A percentile compares a stretch with the other conserved stretches of the same genome.
These are phyloP conservation scores for Penicillium angulare DNA, from an alignment of 495 filamentous ascomycete genomes.

Conservation along the genomic window DNA sequence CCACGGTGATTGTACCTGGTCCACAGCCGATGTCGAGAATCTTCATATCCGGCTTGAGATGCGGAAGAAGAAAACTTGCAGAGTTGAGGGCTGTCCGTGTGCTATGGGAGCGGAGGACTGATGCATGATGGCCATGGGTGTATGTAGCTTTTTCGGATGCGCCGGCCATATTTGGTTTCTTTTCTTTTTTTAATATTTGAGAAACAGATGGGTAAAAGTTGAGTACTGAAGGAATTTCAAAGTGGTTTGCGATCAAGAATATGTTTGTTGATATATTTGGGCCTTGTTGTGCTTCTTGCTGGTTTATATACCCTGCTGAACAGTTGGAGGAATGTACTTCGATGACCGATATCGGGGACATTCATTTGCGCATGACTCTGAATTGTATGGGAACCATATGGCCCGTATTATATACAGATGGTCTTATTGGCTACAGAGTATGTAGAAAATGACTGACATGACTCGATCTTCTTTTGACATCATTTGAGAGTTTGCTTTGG, in stretches of 20 bases:
- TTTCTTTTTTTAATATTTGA: not conserved
- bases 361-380: too few species aligned
- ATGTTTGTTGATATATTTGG: not conserved
- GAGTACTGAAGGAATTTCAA: not conserved
- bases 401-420: too few species aligned
- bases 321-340: constrained; percentile 1
- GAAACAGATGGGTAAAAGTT: too few species aligned
- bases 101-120: constrained; percentile 46
- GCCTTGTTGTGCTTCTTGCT: not conserved
- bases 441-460: too few species aligned
- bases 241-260: too few species aligned
- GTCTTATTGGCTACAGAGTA: too few species aligned
- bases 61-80: constrained; percentile 47
- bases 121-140: constrained; percentile 50
- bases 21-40: constrained; percentile 62
- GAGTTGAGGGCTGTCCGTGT: constrained; percentile 50
- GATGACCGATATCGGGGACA: constrained; percentile 6
- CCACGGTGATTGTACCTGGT: constrained; percentile 55
- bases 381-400: too few species aligned
- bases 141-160: constrained; percentile 41
- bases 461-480: too few species aligned
- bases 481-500: too few species aligned
- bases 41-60: constrained; percentile 43
- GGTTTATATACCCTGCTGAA: not conserved
- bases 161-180: constrained; percentile 1